Conservation (phyloP, 176 grass and related monocot genomes). For the Cenchrus purpureus region DNA sequence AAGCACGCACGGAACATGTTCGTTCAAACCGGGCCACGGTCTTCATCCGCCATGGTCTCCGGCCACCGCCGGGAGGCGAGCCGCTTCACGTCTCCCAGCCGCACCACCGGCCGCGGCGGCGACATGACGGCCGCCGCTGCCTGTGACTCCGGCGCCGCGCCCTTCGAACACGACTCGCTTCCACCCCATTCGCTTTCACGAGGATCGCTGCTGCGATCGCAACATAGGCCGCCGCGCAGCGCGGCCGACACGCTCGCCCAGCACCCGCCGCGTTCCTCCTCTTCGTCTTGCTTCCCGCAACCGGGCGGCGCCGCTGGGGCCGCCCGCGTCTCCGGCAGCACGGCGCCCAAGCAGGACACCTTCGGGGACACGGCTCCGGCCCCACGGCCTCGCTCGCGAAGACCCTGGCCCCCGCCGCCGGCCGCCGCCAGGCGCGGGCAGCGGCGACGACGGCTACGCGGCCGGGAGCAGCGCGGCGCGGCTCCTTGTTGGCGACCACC, state of each 20-base stretch:
- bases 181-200: neutral
- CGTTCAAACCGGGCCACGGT: slow-evolving; percentile 16
- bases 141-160: neutral
- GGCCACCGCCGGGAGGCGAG: slow-evolving; percentile 51
- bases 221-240: neutral
- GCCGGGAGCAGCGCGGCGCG: neutral
- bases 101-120: slow-evolving; percentile 22
- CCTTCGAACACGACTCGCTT: neutral
- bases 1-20: neutral
- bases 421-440: slow-evolving; percentile 28
- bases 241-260: slow-evolving; percentile 16
- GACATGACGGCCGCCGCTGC: neutral
- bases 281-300: neutral
- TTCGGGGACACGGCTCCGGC: slow-evolving; percentile 49
- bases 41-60: neutral
- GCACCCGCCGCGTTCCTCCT: slow-evolving; percentile 12
- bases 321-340: slow-evolving; percentile 10
- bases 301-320: neutral
- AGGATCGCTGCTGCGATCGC: neutral
- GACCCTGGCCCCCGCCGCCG: slow-evolving; percentile 33
- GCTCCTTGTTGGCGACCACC: slow-evolving; percentile 9
- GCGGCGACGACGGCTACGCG: neutral
- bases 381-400: slow-evolving; percentile 51
- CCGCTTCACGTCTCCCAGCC: slow-evolving; percentile 42
- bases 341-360: slow-evolving; percentile 50